Base-by-base conservation (phyloP, 371 early-diverging fungal genomes). In the Umbelopsis sp. region DNA sequence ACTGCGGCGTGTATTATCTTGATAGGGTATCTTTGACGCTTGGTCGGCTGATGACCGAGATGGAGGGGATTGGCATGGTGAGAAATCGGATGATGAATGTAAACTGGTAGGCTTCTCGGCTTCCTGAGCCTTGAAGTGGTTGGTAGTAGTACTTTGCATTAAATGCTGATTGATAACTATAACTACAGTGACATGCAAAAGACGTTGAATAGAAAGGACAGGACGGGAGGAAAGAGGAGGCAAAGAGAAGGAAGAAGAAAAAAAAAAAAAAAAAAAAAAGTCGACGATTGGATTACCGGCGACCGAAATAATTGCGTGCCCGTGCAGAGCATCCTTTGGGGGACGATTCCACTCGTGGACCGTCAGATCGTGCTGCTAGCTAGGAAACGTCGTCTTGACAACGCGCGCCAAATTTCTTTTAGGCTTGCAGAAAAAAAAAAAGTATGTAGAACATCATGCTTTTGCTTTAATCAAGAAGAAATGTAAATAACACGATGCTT, bases 141-240 rank as follows among this genome's bases (percentile, higher is more conserved):
- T 57, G 3, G 11, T 3, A 16, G 57, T 16, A 32, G 35, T 57
- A 37, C 12, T 35, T 57, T 57, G 57, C 57, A 57, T 57, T 57
- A 25, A 57, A 57, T 57, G 57, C 57, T 57, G 37, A 57, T 57
- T 7, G 41, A 41, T 41, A 41, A 57, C 12, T 57, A 57, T 57
- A 29, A 57, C 57, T 35, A 57, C 37, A 57, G 32, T 57, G 29
- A 18, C 57, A 57, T 57, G 57, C 57, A 57, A 57, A 18, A 51
- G 22, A 50, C 20, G 29, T 22, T 2, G 8, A 51, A 51, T 41
- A 29, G 29, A 32, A 57, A 57, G 57, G 57, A 57, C 57, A 35
- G 57, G 57, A 57, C 57, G 37, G 57, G 35, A 57, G 22, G 41
- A 41, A 7, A 41, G 7, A 12, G 7, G 12, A 41, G 29, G 1